These are phyloP conservation scores for Entomortierella parvispora DNA, from an alignment of 192 early-diverging fungal species.

Conservation along the genomic window DNA sequence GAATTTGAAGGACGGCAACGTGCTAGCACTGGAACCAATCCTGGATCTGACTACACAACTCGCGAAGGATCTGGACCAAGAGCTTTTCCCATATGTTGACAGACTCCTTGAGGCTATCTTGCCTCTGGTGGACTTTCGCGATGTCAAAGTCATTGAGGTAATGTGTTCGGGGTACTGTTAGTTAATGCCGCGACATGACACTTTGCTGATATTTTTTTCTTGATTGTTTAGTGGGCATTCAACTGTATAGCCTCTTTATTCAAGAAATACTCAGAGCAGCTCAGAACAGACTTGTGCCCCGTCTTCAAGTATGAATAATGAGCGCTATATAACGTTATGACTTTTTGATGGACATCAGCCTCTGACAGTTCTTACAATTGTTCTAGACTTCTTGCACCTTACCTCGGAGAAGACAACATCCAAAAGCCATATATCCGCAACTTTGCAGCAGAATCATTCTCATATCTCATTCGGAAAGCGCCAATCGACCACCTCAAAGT, in stretches of 20 bases:
- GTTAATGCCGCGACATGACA: neutral
- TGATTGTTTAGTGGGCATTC: conserved; percentile 70
- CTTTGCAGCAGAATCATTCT: conserved; percentile 93
- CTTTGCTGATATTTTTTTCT: neutral
- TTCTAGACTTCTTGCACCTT: conserved; percentile 71
- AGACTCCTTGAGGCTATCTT: conserved; percentile 71
- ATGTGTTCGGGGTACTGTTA: neutral
- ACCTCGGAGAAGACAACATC: conserved; percentile 72
- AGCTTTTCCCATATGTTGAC: conserved; percentile 84
- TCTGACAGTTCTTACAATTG: neutral
- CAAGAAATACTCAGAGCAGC: conserved; percentile 84
- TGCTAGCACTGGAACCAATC: conserved; percentile 80
- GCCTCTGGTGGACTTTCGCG: conserved; percentile 71
- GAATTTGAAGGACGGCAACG: conserved; percentile 69
- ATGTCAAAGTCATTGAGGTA: conserved; percentile 84
- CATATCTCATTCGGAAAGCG: conserved; percentile 87
- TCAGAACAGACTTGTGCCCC: conserved; percentile 73
- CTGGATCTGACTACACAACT: conserved; percentile 85
- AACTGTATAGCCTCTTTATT: conserved; percentile 91
- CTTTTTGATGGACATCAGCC: too few relatives aligned
- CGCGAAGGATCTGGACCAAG: conserved; percentile 92
- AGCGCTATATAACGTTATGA: too few relatives aligned
- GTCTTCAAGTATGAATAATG: conserved; percentile 75
- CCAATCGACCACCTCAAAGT: conserved; percentile 65
- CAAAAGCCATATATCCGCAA: conserved; percentile 82